Conservation (phyloP, 768 basidiomycete genomes). For the Favolaschia claudopus region DNA sequence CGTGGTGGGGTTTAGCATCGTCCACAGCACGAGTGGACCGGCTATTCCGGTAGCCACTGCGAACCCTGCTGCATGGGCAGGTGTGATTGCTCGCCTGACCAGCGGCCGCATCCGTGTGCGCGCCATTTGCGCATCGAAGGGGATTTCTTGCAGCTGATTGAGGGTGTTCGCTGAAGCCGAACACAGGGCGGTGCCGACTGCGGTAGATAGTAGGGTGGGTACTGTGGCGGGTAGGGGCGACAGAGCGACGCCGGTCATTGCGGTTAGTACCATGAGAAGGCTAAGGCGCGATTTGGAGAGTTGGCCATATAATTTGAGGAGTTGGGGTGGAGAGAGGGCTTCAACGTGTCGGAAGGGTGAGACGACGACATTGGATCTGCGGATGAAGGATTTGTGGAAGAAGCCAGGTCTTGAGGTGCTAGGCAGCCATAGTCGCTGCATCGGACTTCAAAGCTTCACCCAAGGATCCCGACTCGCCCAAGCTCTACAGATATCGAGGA, state of each 20-base stretch:
- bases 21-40: conserved; percentile 81
- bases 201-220: conserved; percentile 85
- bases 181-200: conserved; percentile 89
- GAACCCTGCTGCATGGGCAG: conserved; percentile 85
- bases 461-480: too few relatives aligned
- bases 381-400: conserved; percentile 16
- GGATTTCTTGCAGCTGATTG: conserved; percentile 94
- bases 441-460: conserved; percentile 3
- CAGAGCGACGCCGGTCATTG: conserved; percentile 92
- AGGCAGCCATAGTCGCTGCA: conserved; percentile 9
- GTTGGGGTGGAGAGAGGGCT: conserved; percentile 55
- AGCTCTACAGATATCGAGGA: too few relatives aligned
- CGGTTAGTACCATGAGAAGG: conserved; percentile 83
- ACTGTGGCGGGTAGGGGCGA: conserved; percentile 88
- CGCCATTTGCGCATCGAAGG: conserved; percentile 96
- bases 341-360: conserved; percentile 46
- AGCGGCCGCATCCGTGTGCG: conserved; percentile 90
- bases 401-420: conserved; percentile 10
- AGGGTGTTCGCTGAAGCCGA: conserved; percentile 93
- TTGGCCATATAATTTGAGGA: conserved; percentile 76
- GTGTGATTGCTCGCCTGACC: conserved; percentile 83
- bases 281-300: conserved; percentile 89
- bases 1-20: conserved; percentile 86
- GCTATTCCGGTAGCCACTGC: conserved; percentile 77
- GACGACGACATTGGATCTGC: conserved; percentile 15